phyloP scores from a whole-genome alignment of 768 basidiomycete species.

The Sarcodon aspratus region DNA sequence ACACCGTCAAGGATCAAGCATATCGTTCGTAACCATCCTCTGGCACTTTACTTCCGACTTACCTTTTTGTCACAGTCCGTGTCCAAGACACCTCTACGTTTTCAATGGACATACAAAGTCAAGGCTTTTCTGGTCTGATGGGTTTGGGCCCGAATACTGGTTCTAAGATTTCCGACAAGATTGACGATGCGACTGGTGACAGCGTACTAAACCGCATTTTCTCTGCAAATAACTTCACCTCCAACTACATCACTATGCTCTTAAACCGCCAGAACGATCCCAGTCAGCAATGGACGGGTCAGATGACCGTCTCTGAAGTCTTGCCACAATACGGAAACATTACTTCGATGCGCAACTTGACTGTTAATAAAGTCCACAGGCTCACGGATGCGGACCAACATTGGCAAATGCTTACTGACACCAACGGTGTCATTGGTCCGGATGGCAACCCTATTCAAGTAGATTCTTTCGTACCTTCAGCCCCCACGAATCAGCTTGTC shows the following conservation, averaged over 20 bases:
- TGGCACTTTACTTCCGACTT: background rate
- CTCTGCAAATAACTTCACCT: conserved; percentile 36
- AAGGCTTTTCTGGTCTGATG: conserved; percentile 62
- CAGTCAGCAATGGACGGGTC: conserved; percentile 38
- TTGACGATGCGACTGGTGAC: conserved; percentile 39
- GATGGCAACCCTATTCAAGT: conserved; percentile 53
- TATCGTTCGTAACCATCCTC: conserved; percentile 5
- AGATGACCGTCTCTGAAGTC: conserved; percentile 59
- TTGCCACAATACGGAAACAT: conserved; percentile 54
- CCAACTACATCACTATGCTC: conserved; percentile 60
- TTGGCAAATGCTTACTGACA: conserved; percentile 68
- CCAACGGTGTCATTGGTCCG: conserved; percentile 62
- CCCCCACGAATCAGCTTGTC: conserved; percentile 51
- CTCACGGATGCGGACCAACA: conserved; percentile 62
- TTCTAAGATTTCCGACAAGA: conserved; percentile 47
- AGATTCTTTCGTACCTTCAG: conserved; percentile 58
- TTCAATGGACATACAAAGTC: conserved; percentile 42
- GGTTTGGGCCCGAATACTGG: conserved; percentile 73
- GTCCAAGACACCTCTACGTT: conserved; percentile 55
- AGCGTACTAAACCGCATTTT: conserved; percentile 58
- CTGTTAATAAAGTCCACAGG: conserved; percentile 52
- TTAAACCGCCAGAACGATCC: conserved; percentile 52
- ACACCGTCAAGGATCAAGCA: conserved; percentile 43
- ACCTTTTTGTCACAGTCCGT: conserved; percentile 30
- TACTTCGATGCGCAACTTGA: conserved; percentile 47